Conservation (phyloP, 768 basidiomycete species). For the Lepiota venenata region DNA sequence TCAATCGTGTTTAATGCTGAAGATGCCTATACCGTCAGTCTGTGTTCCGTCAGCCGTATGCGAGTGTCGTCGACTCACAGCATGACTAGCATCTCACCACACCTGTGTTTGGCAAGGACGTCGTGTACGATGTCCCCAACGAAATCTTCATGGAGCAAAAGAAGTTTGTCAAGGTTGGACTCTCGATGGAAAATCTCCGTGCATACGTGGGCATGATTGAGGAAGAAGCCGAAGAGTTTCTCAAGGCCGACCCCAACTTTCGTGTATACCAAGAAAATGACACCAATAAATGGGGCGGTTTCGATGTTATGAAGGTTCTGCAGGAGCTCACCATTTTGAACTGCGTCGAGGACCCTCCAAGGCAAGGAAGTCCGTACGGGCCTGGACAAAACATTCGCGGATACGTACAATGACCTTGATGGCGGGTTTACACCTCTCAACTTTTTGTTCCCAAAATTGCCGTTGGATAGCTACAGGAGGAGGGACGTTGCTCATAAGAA, state of each 20-base stretch:
- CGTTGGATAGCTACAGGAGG: conserved; percentile 84
- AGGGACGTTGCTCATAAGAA: conserved; percentile 89
- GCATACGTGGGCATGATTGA: conserved; percentile 81
- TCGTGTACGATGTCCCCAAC: conserved; percentile 97
- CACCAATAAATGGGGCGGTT: conserved; percentile 73
- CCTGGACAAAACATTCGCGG: conserved; percentile 82
- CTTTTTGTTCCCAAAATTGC: conserved; percentile 92
- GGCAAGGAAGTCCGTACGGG: conserved; percentile 81
- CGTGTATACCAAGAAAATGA: conserved; percentile 56
- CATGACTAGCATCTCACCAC: conserved; percentile 77
- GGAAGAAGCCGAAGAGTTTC: conserved; percentile 69
- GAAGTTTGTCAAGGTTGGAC: conserved; percentile 94
- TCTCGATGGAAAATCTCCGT: conserved; percentile 88
- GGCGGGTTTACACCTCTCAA: conserved; percentile 96
- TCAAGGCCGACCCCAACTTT: conserved; percentile 66
- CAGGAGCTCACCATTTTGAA: conserved; percentile 92
- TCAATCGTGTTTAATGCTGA: conserved; percentile 91
- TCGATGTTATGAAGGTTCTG: conserved; percentile 70
- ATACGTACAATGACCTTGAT: conserved; percentile 85
- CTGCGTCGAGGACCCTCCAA: conserved; percentile 91
- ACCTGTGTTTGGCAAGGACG: conserved; percentile 95
- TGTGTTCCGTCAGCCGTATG: not conserved
- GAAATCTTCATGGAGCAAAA: conserved; percentile 99
- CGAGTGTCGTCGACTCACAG: not conserved
- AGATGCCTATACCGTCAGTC: conserved; percentile 86